A percentile compares a stretch with the other conserved stretches of the same genome.
These are phyloP conservation scores for Apophysomyces sp. DNA, from an alignment of 371 early-diverging fungal genomes.

Conservation along the genomic window DNA sequence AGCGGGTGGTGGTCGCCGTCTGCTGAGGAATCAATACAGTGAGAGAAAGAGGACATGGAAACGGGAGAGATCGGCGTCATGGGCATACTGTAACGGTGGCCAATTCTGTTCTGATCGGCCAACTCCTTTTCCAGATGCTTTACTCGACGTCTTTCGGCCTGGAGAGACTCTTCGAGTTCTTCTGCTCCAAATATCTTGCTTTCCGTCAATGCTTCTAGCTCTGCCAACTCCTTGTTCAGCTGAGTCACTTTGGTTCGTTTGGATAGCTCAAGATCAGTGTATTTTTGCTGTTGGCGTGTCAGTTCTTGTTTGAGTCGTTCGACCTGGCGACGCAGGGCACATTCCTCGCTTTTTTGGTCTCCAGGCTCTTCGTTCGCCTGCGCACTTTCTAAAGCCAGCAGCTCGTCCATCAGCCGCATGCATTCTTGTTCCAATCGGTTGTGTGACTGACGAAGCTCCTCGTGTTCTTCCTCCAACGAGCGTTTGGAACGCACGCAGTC, in stretches of 20 bases:
- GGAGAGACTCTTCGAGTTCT: conserved; percentile 57
- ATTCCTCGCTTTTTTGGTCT: background rate
- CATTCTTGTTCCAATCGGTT: conserved; percentile 1
- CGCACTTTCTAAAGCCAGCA: background rate
- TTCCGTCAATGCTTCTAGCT: conserved; percentile 25
- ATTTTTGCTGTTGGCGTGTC: conserved; percentile 42
- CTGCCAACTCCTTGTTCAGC: conserved; percentile 3
- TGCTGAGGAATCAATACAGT: background rate
- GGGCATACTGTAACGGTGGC: conserved; percentile 8
- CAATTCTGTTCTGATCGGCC: background rate
- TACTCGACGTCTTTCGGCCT: conserved; percentile 12
- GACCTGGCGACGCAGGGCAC: conserved; percentile 33
- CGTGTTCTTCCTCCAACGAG: background rate
- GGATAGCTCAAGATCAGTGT: conserved; percentile 49
- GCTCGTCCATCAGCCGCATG: background rate
- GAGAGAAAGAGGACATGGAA: conserved; percentile 3
- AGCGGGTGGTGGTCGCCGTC: background rate
- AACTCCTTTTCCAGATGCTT: conserved; percentile 11
- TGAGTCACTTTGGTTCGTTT: conserved; percentile 21
- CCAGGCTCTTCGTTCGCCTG: background rate
- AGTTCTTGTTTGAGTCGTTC: conserved; percentile 51
- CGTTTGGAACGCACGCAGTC: conserved; percentile 1
- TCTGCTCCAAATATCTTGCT: conserved; percentile 68
- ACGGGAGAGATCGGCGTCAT: conserved; percentile 4
- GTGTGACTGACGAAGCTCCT: background rate